A percentile compares a stretch with the other conserved stretches of the same genome.
Conservation (phyloP, 495 filamentous ascomycete genomes). For the Tuber calosporum region DNA sequence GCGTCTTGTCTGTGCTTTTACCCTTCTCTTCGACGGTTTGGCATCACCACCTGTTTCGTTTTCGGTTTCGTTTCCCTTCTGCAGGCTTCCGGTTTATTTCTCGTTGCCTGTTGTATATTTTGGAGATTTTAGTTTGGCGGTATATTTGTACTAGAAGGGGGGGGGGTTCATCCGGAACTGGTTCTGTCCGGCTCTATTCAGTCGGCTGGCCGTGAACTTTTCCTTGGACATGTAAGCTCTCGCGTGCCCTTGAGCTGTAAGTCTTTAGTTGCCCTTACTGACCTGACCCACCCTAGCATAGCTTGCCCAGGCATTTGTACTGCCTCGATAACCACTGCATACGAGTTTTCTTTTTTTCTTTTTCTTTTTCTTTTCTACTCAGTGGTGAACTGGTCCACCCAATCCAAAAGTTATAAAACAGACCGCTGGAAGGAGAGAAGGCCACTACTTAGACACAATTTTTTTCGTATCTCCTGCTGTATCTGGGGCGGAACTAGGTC, state of each 20-base stretch:
- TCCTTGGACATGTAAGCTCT: conserved; percentile 35
- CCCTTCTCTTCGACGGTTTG: conserved; percentile 6
- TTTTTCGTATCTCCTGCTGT: conserved; percentile 18
- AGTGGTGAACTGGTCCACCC: background rate
- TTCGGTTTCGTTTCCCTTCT: conserved; percentile 21
- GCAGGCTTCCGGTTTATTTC: conserved; percentile 21
- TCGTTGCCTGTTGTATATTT: conserved; percentile 8
- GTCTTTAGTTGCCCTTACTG: conserved; percentile 11
- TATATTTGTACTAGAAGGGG: background rate
- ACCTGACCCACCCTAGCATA: conserved; percentile 24
- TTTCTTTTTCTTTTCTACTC: conserved; percentile 22
- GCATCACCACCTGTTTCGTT: conserved; percentile 12
- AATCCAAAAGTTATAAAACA: background rate
- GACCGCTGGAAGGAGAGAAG: conserved; percentile 8
- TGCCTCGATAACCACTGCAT: conserved; percentile 2
- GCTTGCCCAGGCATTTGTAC: conserved; percentile 25
- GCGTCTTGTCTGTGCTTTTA: background rate
- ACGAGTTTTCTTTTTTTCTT: conserved; percentile 11
- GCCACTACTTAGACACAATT: conserved; percentile 18
- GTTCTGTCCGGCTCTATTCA: conserved; percentile 31
- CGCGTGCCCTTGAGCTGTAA: background rate
- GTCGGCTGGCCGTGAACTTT: conserved; percentile 34
- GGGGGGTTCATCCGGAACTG: conserved; percentile 17
- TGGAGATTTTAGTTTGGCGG: background rate
- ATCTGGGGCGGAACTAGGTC: conserved; percentile 8